Base-by-base conservation (phyloP, 331 rosid genomes). In the Pyracantha coccinea region DNA sequence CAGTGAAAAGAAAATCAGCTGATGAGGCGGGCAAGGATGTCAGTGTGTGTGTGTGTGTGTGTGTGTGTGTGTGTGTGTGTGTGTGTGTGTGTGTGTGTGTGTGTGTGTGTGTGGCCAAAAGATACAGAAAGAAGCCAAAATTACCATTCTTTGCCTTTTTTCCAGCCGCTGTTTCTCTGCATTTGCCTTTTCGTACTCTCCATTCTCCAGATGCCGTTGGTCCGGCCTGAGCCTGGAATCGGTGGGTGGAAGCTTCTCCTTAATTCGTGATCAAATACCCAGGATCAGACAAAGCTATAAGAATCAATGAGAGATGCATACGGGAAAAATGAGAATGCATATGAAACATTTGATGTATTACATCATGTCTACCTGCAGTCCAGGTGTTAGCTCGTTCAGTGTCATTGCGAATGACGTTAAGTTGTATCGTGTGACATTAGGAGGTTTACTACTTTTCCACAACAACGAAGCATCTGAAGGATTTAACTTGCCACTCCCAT, bases 211-310 rank as follows among this genome's bases (percentile, higher is more conserved):
- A 85, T 89, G 93, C 73, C 99, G 93, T 80, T 95, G 99, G 83
- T 95, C 99, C 2, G 99, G 99, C 80, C 99, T 88, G 67, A 95
- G 87, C 87, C 99, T 87, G 64, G 99, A 95, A 88, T 95, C 99
- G 71, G 99, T 95, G 78, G 99, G 96, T 31, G 99, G 99, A 67
- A 95, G 99, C 84, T 89, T 95, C 91, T 89, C 99, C 99, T 95
- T 88, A 88, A 94, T 86, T 93, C 93, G 89, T 87, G 89, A 94
- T 87, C 89, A 95, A 90, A 94, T 81, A 86, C 88, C 93, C 85
- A 35, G 86, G 82, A 94, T 92, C 91, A 92, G 97, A 90, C 80
- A 88, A 80, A 83, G 85, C 92, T 87, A 91, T 80, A 81, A 81
- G 79, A 89, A 74, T 66, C 71, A 73, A 90, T 87, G 81, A 90